phyloP scores from a whole-genome alignment of 148 eudicot genomes.

The Cornus florida region DNA sequence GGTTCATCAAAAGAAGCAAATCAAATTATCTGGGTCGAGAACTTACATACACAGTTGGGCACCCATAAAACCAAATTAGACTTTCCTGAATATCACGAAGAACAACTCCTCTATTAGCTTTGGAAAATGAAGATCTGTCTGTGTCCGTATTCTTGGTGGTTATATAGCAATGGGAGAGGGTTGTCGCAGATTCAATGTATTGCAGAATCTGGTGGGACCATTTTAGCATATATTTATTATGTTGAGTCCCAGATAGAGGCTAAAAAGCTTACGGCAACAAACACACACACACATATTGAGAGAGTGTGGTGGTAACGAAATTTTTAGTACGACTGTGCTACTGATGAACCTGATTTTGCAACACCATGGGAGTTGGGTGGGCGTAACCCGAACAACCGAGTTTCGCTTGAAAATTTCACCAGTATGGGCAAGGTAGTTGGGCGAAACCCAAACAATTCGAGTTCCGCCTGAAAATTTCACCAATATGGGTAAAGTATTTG shows the following conservation, averaged over 20 bases:
- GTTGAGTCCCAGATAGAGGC: neutral
- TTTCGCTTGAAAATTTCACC: no score
- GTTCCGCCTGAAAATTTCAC: no score
- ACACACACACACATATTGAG: neutral
- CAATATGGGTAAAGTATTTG: no score
- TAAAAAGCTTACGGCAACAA: neutral
- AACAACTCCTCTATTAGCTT: neutral
- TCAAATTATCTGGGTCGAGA: conserved; percentile 3
- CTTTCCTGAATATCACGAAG: neutral
- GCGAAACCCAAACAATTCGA: no score
- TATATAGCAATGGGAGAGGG: neutral
- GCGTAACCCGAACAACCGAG: no score
- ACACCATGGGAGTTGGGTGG: no score
- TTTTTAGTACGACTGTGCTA: no score
- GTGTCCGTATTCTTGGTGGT: neutral
- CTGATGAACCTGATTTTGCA: no score
- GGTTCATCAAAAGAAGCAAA: conserved; percentile 5
- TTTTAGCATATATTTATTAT: neutral
- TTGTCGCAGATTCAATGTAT: neutral
- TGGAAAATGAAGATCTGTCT: neutral
- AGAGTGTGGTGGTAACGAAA: neutral
- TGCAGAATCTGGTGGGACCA: conserved; percentile 1
- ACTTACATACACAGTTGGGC: neutral
- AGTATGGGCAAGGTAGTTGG: no score
- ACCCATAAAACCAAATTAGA: conserved; percentile 5